Evolutionary conservation across 2,329 filamentous ascomycete genomes (phyloP), one percentile per base, ranked within the genome.

Genomic region (Graphilbum fragrans): DNA sequence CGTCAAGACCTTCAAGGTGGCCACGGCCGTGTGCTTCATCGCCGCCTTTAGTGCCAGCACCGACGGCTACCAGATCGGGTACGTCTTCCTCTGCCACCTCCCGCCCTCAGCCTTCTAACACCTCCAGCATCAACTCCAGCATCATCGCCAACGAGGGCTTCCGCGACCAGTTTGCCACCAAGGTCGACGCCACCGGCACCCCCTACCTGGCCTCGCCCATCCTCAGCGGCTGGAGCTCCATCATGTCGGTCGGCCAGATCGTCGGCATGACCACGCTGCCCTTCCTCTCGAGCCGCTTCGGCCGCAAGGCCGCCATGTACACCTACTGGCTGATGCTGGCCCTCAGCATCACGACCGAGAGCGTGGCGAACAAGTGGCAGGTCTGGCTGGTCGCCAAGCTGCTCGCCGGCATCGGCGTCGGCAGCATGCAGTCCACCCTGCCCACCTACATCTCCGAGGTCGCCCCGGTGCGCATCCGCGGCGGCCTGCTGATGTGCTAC

Each of bases 381-480:
- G 58, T 60, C 46, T 66, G 63, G 62, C 56, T 64, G 0, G 55
- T 59, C 8, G 64, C 46, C 3, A 56, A 57, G 43, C 42, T 57
- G 2, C 50, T 57, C 2, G 53, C 52, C 5, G 55, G 64, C 12
- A 59, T 64, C 42, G 64, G 61, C 4, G 59, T 65, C 1, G 64
- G 64, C 3, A 61, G 61, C 47, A 49, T 67, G 4, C 62, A 65
- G 41, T 57, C 59, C 8, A 65, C 63, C 0, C 43, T 66, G 25
- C 62, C 62, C 1, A 54, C 61, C 0, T 67, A 65, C 42, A 54
- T 67, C 5, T 55, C 62, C 3, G 63, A 67, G 43, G 52, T 61
- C 1, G 58, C 64, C 0, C 64, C 64, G 1, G 58, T 59, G 0
- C 58, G 61, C 8, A 52, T 65, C 1, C 54, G 62, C 17, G 65